These are phyloP conservation scores for Arachis stenosperma DNA, from an alignment of 306 rosid genomes.

Conservation along the genomic window DNA sequence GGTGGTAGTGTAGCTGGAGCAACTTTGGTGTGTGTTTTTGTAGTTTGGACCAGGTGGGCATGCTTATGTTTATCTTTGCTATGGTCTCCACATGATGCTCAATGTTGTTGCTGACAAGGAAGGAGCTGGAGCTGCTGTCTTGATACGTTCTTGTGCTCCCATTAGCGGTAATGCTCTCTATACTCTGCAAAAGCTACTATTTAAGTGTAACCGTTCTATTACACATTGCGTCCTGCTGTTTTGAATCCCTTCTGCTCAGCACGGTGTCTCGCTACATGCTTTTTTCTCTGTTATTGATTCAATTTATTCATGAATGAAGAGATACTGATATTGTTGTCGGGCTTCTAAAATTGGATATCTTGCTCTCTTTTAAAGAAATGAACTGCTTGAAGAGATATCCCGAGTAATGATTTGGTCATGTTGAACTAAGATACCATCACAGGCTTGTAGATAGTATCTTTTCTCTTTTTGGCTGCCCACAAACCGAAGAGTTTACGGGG, in stretches of 20 bases:
- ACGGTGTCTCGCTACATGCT: neutral
- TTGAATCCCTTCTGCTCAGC: neutral
- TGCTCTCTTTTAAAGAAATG: conserved; percentile 6
- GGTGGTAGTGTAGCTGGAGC: neutral
- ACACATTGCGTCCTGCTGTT: neutral
- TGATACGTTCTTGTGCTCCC: conserved; percentile 96
- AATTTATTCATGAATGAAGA: conserved; percentile 8
- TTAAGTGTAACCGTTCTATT: neutral
- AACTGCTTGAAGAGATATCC: neutral
- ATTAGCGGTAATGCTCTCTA: conserved; percentile 58
- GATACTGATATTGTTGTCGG: neutral
- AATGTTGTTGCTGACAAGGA: conserved; percentile 91
- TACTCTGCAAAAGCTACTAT: too few species aligned
- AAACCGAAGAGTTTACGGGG: neutral
- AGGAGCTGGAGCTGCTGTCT: conserved; percentile 85
- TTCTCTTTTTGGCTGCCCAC: neutral
- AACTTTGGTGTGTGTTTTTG: neutral
- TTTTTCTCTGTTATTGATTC: conserved; percentile 25
- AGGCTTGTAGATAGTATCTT: neutral
- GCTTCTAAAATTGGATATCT: neutral
- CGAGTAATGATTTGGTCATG: neutral
- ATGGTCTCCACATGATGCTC: conserved; percentile 80
- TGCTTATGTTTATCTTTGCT: conserved; percentile 88
- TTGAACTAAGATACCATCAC: conserved; percentile 7
- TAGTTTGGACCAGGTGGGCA: conserved; percentile 95